Percentiles rank a stretch among this genome's conserved stretches.
phyloP scores from a whole-genome alignment of 108 stramenopile species.

The Nitzschia putrida region DNA sequence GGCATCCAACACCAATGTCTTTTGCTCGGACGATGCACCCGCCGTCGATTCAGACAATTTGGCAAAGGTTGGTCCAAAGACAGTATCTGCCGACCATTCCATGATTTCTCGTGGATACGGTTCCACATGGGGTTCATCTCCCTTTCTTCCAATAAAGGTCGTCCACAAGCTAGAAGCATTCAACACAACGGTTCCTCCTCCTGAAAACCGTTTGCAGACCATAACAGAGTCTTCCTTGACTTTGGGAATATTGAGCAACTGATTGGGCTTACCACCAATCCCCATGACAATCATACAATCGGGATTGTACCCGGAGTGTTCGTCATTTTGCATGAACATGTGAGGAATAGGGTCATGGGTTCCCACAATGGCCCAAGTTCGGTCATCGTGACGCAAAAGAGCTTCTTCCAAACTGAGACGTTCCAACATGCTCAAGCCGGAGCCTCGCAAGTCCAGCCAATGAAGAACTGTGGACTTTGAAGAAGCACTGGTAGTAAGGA shows the following conservation, averaged over 20 bases:
- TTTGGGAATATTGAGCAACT: slow-evolving; percentile 53
- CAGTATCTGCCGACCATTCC: slow-evolving; percentile 74
- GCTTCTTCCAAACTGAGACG: slow-evolving; percentile 84
- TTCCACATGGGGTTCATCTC: slow-evolving; percentile 39
- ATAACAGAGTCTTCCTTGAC: slow-evolving; percentile 61
- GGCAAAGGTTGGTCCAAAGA: slow-evolving; percentile 77
- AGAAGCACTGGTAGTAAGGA: neutral
- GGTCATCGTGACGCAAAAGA: slow-evolving; percentile 68
- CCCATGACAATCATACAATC: slow-evolving; percentile 77
- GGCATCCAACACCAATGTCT: slow-evolving; percentile 54
- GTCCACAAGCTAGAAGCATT: slow-evolving; percentile 82
- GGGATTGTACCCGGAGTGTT: slow-evolving; percentile 16
- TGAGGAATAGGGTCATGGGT: slow-evolving; percentile 61
- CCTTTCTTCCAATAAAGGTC: slow-evolving; percentile 74
- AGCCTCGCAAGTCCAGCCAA: slow-evolving; percentile 65
- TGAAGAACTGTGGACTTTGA: neutral
- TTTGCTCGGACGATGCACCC: neutral
- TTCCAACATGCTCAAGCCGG: slow-evolving; percentile 73
- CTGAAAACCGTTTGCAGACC: slow-evolving; percentile 87
- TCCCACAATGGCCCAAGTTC: slow-evolving; percentile 75
- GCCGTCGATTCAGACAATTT: slow-evolving; percentile 24
- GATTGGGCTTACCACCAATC: slow-evolving; percentile 83
- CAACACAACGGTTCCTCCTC: slow-evolving; percentile 94
- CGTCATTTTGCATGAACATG: slow-evolving; percentile 17
- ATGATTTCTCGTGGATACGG: slow-evolving; percentile 87